A percentile compares a stretch with the other conserved stretches of the same genome.
phyloP scores from a whole-genome alignment of 176 grass and related monocot genomes.

The Ensete ventricosum region DNA sequence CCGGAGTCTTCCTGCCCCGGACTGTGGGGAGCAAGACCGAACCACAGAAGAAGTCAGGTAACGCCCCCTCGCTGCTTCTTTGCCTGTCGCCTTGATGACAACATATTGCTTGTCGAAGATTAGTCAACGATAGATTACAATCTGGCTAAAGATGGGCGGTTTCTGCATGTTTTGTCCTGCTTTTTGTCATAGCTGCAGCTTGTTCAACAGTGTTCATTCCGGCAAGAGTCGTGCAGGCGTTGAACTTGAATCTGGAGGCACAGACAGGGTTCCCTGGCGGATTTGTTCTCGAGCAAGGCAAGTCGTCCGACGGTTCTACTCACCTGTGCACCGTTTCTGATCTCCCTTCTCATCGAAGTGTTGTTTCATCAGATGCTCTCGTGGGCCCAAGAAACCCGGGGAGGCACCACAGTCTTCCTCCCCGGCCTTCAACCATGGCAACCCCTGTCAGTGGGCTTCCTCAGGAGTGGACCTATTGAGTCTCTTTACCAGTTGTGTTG shows the following conservation, averaged over 20 bases:
- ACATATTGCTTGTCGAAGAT: too few relatives aligned
- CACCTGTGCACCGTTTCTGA: not conserved
- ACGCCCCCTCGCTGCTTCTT: too few relatives aligned
- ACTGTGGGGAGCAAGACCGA: not conserved
- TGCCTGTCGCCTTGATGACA: too few relatives aligned
- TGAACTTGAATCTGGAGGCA: constrained; percentile 23
- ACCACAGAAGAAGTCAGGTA: constrained; percentile 21
- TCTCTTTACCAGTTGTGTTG: not conserved
- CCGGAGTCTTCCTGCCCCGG: constrained; percentile 32
- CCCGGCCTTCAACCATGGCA: not conserved
- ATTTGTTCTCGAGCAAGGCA: constrained; percentile 28
- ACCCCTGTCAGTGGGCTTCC: constrained; percentile 3
- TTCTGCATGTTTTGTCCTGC: too few relatives aligned
- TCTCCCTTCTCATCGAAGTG: too few relatives aligned
- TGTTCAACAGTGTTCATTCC: constrained; percentile 31
- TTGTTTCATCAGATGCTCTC: constrained; percentile 6
- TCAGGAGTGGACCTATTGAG: constrained; percentile 42
- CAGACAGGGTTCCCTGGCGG: constrained; percentile 9
- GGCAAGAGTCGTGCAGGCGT: constrained; percentile 23
- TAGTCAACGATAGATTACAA: too few relatives aligned
- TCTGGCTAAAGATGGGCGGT: too few relatives aligned
- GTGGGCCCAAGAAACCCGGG: not conserved
- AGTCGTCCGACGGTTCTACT: not conserved
- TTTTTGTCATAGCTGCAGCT: not conserved
- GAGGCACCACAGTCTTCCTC: constrained; percentile 9